Evolutionary conservation across 2,329 filamentous ascomycete species (phyloP).

Genomic region (Cladophialophora psammophila): DNA sequence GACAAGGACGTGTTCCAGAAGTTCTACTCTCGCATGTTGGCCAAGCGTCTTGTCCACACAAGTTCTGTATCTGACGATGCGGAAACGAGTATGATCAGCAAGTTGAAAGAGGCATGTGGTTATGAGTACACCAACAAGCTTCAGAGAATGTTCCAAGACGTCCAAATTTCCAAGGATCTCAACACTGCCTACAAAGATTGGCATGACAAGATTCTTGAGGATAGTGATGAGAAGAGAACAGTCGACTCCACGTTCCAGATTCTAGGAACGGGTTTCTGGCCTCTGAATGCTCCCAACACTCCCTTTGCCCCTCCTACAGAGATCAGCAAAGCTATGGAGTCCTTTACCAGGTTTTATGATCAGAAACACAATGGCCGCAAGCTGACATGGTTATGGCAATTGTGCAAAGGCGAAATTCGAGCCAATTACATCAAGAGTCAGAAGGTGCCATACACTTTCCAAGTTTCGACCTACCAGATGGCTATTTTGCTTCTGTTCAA

Average conservation of each 20-base stretch:
- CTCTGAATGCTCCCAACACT: conserved; percentile 83
- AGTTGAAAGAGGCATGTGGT: conserved; percentile 96
- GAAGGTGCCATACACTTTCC: conserved; percentile 94
- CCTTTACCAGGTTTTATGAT: conserved; percentile 90
- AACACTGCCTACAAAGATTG: conserved; percentile 87
- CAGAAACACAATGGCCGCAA: conserved; percentile 97
- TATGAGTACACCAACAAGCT: conserved; percentile 99
- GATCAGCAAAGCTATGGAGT: conserved; percentile 85
- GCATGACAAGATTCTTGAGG: conserved; percentile 70
- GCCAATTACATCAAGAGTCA: conserved; percentile 88
- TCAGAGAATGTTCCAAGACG: conserved; percentile 99
- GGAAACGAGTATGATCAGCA: conserved; percentile 99
- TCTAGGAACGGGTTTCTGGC: conserved; percentile 97
- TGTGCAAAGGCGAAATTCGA: conserved; percentile 96
- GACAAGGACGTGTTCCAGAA: conserved; percentile 99
- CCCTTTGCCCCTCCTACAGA: conserved; percentile 86
- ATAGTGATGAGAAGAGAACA: conserved; percentile 69
- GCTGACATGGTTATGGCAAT: conserved; percentile 96
- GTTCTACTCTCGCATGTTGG: conserved; percentile 97
- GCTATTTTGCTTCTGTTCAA: conserved; percentile 95
- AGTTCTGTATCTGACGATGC: conserved; percentile 96
- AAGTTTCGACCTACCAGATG: conserved; percentile 98
- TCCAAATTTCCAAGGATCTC: conserved; percentile 97
- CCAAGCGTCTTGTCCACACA: conserved; percentile 90
- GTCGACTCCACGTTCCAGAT: conserved; percentile 91